Evolutionary conservation across 768 basidiomycete genomes (phyloP).

Genomic region (Trametes gibbosa): DNA sequence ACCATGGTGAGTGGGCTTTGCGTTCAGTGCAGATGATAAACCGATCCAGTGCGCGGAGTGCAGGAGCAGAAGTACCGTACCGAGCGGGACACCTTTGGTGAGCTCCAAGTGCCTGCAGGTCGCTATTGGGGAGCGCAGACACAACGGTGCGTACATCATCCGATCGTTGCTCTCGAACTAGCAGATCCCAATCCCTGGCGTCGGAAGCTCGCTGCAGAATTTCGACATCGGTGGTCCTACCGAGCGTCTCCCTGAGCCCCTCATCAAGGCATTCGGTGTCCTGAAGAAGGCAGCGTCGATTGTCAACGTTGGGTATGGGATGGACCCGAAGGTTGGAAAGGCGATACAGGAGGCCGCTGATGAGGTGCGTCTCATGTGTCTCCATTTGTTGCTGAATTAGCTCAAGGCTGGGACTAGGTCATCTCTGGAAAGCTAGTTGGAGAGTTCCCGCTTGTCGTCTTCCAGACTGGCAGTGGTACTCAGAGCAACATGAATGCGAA

Average conservation of each 20-base stretch:
- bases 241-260: conserved; percentile 90
- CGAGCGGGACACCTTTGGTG: conserved; percentile 95
- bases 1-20: conserved; percentile 34
- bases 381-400: not conserved
- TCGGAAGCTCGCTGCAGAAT: conserved; percentile 86
- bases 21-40: not conserved
- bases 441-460: conserved; percentile 97
- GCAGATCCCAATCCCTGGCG: not conserved
- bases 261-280: conserved; percentile 97
- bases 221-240: conserved; percentile 97
- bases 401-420: conserved; percentile 52
- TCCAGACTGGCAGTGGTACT: conserved; percentile 98
- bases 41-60: not conserved
- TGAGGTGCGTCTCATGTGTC: conserved; percentile 54
- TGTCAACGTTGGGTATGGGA: conserved; percentile 87
- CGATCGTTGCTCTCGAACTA: not conserved
- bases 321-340: conserved; percentile 82
- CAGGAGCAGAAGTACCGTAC: conserved; percentile 60
- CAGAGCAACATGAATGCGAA: conserved; percentile 99
- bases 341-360: conserved; percentile 94
- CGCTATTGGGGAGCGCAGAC: conserved; percentile 99
- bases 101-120: conserved; percentile 82
- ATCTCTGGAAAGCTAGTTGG: conserved; percentile 93
- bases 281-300: conserved; percentile 95
- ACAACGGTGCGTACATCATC: conserved; percentile 60